Base-by-base conservation (phyloP, 768 basidiomycete genomes). In the Clathrus columnatus region DNA sequence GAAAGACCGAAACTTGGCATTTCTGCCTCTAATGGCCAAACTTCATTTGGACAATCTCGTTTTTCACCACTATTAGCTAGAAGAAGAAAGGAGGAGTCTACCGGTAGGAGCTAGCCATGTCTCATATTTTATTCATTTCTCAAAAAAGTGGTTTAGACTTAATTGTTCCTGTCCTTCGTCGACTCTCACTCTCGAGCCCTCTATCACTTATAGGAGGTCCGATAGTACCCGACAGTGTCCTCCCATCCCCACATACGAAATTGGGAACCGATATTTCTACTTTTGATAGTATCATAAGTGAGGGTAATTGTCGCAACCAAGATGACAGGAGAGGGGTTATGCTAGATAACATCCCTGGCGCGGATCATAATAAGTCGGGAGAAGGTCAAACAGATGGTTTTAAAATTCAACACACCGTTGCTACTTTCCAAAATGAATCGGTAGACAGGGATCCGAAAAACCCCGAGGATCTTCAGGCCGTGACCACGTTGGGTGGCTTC, bases 251-350 rank as follows among this genome's bases (percentile, higher is more conserved):
- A 61, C 83, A 87, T 51, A 68, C 68, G 58, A 80, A 86, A 51
- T 72, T 79, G 54, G 76, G 80, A 8, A 76, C 76, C 61, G 71
- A 76, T 20, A 71, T 80, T 53, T 26, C 49, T 17, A 77, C 78
- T 55, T 87, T 89, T 60, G 87, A 90, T 61, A 86, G 86, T n/a
- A 78, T 88, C 8, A 71, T 89, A 48, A 74, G 81, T 47, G 87
- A 89, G 51, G 46, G 45, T 20, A 55, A 7, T 21, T 55, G 54
- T 43, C 20, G 54, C 18, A 55, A 55, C 16, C 18, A 45, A 48
- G 54, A 55, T 17, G 54, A 55, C 27, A 30, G 48, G 48, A 30
- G 29, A 24, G 46, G 18, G 36, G 28, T 11, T 16, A 21, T 10
- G 21, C 36, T n/a, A n/a, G 29, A 21, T 5, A n/a, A 48, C 45